Base-by-base conservation (phyloP, 441 rosid genomes). In the Bocquillonia castaneifolia region DNA sequence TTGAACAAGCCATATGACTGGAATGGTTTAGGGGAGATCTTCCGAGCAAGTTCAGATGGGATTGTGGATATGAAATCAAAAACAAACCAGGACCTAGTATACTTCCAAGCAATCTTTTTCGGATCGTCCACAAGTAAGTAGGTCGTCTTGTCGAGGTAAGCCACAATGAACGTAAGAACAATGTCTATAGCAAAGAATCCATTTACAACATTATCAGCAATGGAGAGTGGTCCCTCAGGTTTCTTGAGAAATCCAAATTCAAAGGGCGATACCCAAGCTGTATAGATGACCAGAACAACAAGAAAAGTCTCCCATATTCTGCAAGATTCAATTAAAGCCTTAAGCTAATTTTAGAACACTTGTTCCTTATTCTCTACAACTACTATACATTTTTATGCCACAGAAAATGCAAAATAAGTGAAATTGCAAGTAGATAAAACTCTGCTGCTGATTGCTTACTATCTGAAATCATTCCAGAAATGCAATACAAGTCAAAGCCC, bases 211-310 rank as follows among this genome's bases (percentile, higher is more conserved):
- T 92, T 86, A 59, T 92, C 96, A 34, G 76, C 56, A 18, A 88
- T 78, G 25, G 95, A 74, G 22, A 92, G 87, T 20, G 86, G 83
- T 66, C 68, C 59, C 1, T 73, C 68, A 54, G 89, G 87, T 80
- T 83, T 82, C 31, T 62, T 66, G 20, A 92, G 83, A 81, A 90
- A 90, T 15, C 95, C 98, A 48, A 92, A 86, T 70, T 92, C 95
- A 26, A 89, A 92, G 2, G 97, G 97, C 0, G 94, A 86, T 26
- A 74, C 92, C 97, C 97, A 92, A 62, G 94, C 91, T 6, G 96
- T 89, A 64, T 92, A 92, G 20, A 81, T 64, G 50, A 88, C 96
- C 63, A 92, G 84, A 72, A 85, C 36, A 52, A 86, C 88, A 10
- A 92, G 88, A 76, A 71, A 80, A 3, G 86, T 83, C 78, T 92